phyloP scores from a whole-genome alignment of 176 grass and related monocot genomes.

The Oryza glaberrima region DNA sequence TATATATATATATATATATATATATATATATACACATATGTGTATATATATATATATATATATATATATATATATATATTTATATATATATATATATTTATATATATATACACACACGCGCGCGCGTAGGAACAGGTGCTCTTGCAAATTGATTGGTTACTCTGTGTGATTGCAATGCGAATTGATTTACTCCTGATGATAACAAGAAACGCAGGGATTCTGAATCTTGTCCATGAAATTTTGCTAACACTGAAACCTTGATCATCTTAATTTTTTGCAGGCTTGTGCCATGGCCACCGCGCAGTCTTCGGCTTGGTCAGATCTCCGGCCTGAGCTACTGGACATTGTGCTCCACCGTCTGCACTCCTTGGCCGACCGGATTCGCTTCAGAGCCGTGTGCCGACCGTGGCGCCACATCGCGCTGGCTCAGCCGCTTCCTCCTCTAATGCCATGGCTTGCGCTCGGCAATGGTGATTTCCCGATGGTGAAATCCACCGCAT shows the following conservation, averaged over 20 bases:
- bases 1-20: too few relatives aligned
- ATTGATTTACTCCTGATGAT: too few relatives aligned
- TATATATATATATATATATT: too few relatives aligned
- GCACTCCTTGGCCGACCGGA: not conserved
- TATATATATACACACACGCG: too few relatives aligned
- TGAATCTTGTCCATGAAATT: not conserved
- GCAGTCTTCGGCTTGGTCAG: not conserved
- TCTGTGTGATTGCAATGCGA: too few relatives aligned
- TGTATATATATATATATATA: too few relatives aligned
- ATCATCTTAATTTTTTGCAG: not conserved
- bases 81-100: too few relatives aligned
- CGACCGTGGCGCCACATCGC: not conserved
- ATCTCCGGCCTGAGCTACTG: conserved; percentile 6
- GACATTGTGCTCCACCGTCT: not conserved
- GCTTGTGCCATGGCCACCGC: not conserved
- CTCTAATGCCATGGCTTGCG: conserved; percentile 8
- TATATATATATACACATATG: too few relatives aligned
- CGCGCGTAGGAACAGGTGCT: too few relatives aligned
- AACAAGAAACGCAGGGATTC: too few relatives aligned
- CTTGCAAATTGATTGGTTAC: too few relatives aligned
- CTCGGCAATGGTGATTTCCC: not conserved
- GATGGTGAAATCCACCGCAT: conserved; percentile 13
- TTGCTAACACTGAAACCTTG: not conserved
- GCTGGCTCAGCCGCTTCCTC: not conserved
- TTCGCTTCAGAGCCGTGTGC: conserved; percentile 20